Evolutionary conservation across 2,329 filamentous ascomycete genomes (phyloP), one percentile per base, ranked within the genome.

Genomic region (Fusarium abutilonis): DNA sequence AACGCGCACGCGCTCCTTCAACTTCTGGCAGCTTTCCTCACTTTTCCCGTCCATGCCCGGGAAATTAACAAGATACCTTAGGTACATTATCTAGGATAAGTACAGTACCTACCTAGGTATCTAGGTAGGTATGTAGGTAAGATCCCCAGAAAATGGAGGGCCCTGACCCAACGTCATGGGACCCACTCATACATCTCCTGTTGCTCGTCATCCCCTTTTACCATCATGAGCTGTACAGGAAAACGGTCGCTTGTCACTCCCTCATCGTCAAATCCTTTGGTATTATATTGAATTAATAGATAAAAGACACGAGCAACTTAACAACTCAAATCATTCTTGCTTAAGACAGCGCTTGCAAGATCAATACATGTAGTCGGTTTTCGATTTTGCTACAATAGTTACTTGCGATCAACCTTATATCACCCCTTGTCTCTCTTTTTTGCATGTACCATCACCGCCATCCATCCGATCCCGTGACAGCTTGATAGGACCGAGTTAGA

Each of bases 101-200:
- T n/a, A n/a, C n/a, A n/a, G n/a, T n/a, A n/a, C n/a, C n/a, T n/a
- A n/a, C n/a, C n/a, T n/a, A n/a, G n/a, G n/a, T n/a, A n/a, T n/a
- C n/a, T n/a, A n/a, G n/a, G n/a, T n/a, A n/a, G n/a, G n/a, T n/a
- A n/a, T n/a, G n/a, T 19, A 19, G 19, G 19, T 19, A 4, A 19
- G 19, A 19, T 31, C 32, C 50, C 49, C 29, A 42, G 29, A n/a
- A 34, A 38, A 28, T 40, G 42, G 32, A 8, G 44, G 32, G 19
- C 44, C 62, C 62, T 57, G 49, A 39, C 43, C 28, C 38, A 57
- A 63, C 62, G 62, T 64, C 62, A 65, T 65, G 40, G 38, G 32
- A n/a, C 40, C 61, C 61, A 64, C 56, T 29, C 61, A 46, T 50
- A 57, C 51, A 23, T 35, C 36, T 31, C 21, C 6, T 35, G 26